Evolutionary conservation across 768 basidiomycete species (phyloP).

Genomic region (Rhizopogon sp.): DNA sequence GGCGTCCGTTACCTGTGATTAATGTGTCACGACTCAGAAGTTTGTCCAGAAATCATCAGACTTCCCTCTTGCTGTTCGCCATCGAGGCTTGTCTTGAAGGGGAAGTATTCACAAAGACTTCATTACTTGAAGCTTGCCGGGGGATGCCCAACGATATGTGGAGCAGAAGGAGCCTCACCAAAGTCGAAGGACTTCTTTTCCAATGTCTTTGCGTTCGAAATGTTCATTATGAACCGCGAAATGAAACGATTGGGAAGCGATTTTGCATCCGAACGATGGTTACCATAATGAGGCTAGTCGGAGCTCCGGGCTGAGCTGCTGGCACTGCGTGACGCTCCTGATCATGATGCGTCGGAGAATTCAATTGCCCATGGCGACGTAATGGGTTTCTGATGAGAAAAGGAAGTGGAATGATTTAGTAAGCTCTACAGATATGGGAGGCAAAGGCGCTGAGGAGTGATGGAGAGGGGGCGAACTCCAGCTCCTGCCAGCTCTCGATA

Average conservation of each 20-base stretch:
- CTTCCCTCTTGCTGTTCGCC: neutral
- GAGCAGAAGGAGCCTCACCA: neutral
- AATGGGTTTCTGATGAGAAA: neutral
- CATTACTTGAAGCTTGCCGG: neutral
- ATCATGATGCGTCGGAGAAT: neutral
- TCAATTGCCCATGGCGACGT: neutral
- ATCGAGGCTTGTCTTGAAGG: neutral
- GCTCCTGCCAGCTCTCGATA: neutral
- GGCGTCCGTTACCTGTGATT: neutral
- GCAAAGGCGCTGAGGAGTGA: neutral
- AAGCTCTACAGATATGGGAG: neutral
- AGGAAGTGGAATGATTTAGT: neutral
- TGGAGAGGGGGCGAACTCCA: neutral
- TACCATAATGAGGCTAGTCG: neutral
- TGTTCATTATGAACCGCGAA: neutral
- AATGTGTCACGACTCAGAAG: neutral
- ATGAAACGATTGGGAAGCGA: neutral
- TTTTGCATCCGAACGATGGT: neutral
- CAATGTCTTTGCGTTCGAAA: neutral
- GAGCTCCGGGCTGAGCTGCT: neutral
- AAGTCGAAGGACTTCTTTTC: neutral
- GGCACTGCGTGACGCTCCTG: neutral
- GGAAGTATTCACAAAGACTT: neutral
- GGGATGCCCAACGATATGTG: neutral
- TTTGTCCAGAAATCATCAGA: neutral